phyloP scores from a whole-genome alignment of 441 rosid species.

The Kokia cookei region DNA sequence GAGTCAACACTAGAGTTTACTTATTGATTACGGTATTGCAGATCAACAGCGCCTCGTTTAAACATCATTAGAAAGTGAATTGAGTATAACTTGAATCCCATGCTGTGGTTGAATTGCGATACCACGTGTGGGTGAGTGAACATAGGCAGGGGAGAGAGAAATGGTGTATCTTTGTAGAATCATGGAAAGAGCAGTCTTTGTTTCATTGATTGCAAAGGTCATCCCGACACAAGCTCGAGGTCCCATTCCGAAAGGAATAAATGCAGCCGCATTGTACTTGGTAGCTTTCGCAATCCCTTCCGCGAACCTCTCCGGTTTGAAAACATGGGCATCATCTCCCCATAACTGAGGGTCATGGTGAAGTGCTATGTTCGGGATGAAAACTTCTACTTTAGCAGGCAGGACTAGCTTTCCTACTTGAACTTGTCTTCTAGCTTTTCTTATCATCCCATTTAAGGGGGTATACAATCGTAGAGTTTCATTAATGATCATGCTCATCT shows the following conservation, averaged over 20 bases:
- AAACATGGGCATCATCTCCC: conserved; percentile 16
- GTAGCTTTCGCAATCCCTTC: conserved; percentile 43
- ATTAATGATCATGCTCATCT: conserved; percentile 1
- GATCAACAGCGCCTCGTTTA: not conserved
- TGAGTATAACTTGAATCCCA: conserved; percentile 14
- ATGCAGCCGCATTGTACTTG: conserved; percentile 22
- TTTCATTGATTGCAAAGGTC: conserved; percentile 26
- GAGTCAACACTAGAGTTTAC: too few relatives aligned
- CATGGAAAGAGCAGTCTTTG: conserved; percentile 29
- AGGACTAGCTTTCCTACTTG: conserved; percentile 27
- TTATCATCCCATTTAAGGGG: conserved; percentile 2
- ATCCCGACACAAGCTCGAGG: conserved; percentile 28
- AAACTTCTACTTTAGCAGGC: conserved; percentile 18
- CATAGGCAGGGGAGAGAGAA: conserved; percentile 27
- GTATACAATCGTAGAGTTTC: conserved; percentile 25
- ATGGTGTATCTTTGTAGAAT: conserved; percentile 25
- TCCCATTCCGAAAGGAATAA: conserved; percentile 24
- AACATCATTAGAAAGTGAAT: not conserved
- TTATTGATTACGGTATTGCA: too few relatives aligned
- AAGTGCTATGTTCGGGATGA: conserved; percentile 16
- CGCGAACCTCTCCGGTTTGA: conserved; percentile 41
- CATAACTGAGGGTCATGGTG: conserved; percentile 25
- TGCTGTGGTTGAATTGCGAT: conserved; percentile 16
- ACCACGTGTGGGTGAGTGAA: conserved; percentile 16
- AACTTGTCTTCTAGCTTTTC: conserved; percentile 13